phyloP scores from a whole-genome alignment of 2,329 filamentous ascomycete species.

The Albifimbria verrucaria region DNA sequence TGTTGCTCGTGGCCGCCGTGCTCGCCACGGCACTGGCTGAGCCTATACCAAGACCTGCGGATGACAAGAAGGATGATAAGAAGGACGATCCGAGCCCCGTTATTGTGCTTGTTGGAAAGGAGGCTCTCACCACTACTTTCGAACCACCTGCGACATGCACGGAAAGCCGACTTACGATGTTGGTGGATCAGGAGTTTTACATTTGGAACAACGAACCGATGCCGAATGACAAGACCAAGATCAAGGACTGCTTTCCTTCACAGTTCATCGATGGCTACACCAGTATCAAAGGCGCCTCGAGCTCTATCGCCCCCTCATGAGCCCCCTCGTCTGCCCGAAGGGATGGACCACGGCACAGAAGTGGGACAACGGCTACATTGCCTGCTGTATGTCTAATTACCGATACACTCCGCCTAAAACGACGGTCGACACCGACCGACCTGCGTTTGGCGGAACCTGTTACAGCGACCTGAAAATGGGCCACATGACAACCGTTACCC shows the following conservation, averaged over 20 bases:
- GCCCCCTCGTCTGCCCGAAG: constrained; percentile 2
- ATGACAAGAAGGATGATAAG: background rate
- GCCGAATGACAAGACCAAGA: background rate
- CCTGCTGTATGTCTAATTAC: constrained; percentile 1
- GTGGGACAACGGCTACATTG: constrained; percentile 1
- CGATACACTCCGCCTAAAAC: background rate
- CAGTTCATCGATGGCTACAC: constrained; percentile 5
- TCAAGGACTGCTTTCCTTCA: constrained; percentile 1
- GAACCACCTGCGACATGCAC: background rate
- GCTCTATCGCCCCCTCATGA: constrained; percentile 5
- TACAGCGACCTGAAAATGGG: constrained; percentile 3
- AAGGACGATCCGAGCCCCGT: background rate
- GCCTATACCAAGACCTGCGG: background rate
- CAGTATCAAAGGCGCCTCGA: background rate
- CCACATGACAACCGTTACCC: background rate
- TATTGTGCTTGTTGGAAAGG: background rate
- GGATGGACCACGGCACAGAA: background rate
- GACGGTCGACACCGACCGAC: background rate
- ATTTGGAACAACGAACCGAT: constrained; percentile 3
- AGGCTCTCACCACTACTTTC: constrained; percentile 3
- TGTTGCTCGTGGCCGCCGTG: background rate
- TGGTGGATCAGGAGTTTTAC: background rate
- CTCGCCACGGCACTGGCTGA: background rate
- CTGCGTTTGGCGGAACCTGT: constrained; percentile 5
- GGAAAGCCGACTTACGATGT: background rate